Conservation (phyloP, 768 basidiomycete genomes). For the Tricholoma sp. region DNA sequence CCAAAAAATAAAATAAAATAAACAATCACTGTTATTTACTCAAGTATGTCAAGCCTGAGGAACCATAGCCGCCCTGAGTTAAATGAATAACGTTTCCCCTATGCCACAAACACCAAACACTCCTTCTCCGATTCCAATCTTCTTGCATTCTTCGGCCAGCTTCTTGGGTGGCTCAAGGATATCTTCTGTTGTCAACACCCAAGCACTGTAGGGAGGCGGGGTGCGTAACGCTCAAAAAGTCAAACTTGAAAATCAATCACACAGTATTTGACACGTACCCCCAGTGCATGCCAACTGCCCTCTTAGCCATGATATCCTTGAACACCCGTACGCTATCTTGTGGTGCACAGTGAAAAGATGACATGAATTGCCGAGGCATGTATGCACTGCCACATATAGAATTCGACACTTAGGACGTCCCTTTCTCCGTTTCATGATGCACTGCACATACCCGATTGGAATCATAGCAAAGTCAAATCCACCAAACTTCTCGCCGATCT, state of each 20-base stretch:
- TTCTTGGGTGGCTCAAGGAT: conserved; percentile 55
- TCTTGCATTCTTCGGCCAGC: conserved; percentile 47
- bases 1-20: too few relatives aligned
- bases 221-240: not conserved
- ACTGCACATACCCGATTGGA: conserved; percentile 51
- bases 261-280: conserved; percentile 32
- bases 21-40: too few relatives aligned
- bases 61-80: conserved; percentile 13
- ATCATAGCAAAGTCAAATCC: conserved; percentile 67
- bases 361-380: conserved; percentile 49
- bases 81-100: conserved; percentile 49
- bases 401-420: not conserved
- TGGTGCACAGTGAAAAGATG: conserved; percentile 60
- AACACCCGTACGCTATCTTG: conserved; percentile 66
- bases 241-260: not conserved
- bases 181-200: conserved; percentile 49
- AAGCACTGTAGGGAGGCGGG: conserved; percentile 34
- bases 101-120: conserved; percentile 55
- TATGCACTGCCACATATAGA: conserved; percentile 43
- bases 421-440: not conserved
- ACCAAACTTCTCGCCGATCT: conserved; percentile 61
- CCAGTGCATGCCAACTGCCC: conserved; percentile 70
- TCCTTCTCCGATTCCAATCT: conserved; percentile 45
- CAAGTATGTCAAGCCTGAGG: too few relatives aligned
- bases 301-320: conserved; percentile 54